phyloP scores from a whole-genome alignment of 2,329 filamentous ascomycete genomes.

The Exserohilum turcica region DNA sequence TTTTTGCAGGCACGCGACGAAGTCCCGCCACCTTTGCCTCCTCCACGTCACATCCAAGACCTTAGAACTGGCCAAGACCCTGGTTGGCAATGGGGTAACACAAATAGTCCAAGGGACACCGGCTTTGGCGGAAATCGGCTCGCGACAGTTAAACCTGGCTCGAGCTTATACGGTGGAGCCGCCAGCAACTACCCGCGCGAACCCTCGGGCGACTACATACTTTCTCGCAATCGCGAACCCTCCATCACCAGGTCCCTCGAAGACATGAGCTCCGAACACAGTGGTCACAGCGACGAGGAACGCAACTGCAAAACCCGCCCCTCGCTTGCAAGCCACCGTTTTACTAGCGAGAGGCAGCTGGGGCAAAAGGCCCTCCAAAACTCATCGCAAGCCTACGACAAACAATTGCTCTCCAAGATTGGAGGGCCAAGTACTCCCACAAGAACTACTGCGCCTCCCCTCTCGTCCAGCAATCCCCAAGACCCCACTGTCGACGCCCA shows the following conservation, averaged over 20 bases:
- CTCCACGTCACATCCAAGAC: slow-evolving; percentile 63
- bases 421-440: slow-evolving; percentile 64
- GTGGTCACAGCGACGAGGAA: slow-evolving; percentile 46
- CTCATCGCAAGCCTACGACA: slow-evolving; percentile 67
- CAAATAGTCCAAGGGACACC: slow-evolving; percentile 57
- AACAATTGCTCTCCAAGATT: slow-evolving; percentile 66
- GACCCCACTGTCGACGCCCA: slow-evolving; percentile 45
- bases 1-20: slow-evolving; percentile 52
- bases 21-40: slow-evolving; percentile 68
- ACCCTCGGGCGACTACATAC: slow-evolving; percentile 35
- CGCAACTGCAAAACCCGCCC: slow-evolving; percentile 41
- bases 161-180: slow-evolving; percentile 51
- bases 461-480: slow-evolving; percentile 40
- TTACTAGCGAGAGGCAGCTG: slow-evolving; percentile 65
- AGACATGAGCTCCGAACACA: slow-evolving; percentile 45
- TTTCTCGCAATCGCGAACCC: slow-evolving; percentile 46
- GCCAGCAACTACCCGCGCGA: slow-evolving; percentile 29
- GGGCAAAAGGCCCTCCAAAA: slow-evolving; percentile 62
- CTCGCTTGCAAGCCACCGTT: slow-evolving; percentile 50
- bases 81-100: slow-evolving; percentile 68
- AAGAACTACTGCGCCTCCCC: slow-evolving; percentile 44
- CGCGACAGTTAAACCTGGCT: slow-evolving; percentile 54
- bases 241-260: slow-evolving; percentile 47
- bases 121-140: slow-evolving; percentile 54
- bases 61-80: slow-evolving; percentile 64